Base-by-base conservation (phyloP, 2,329 filamentous ascomycete genomes). In the Xylaria sp. region DNA sequence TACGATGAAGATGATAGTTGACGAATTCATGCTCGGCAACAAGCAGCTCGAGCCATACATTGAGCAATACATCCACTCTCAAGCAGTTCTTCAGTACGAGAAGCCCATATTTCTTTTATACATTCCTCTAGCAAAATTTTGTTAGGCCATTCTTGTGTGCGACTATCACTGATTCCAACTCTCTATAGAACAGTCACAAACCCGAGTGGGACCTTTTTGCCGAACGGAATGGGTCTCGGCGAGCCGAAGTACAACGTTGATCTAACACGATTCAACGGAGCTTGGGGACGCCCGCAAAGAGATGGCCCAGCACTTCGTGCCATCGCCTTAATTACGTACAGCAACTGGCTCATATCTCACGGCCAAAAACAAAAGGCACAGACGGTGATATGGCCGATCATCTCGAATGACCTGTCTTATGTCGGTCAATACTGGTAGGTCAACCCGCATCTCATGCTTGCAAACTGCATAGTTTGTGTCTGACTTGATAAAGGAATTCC, bases 231-330 rank as follows among this genome's bases (percentile, higher is more conserved):
- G 17, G 86, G 87, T 6, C 79, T 88, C 4, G 87, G 82, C 13
- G 87, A 89, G 73, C 84, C 87, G 2, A 88, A 88, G 74, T 88
- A 84, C 73, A 81, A 85, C 61, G 83, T 85, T 20, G 81, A 88
- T 66, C 78, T 81, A 61, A 83, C 82, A 4, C 81, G 83, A 0
- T 87, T 83, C 73, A 86, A 81, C 28, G 84, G 83, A 11, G 74
- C 79, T 7, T 89, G 87, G 87, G 87, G 87, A 17, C 82, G 88
- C 26, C 88, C 88, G 23, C 88, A 89, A 76, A 82, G 84, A 31
- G 87, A 89, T 74, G 87, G 87, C 0, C 87, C 88, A 40, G 85
- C 87, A 11, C 80, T 89, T n/a, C 81, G 88, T 57, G 87, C 87
- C 2, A 87, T 85, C 23, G 83, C 87, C 0, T 75, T 89, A 67